Evolutionary conservation across 2,329 filamentous ascomycete genomes (phyloP).

Genomic region (Aspergillus bombycis): DNA sequence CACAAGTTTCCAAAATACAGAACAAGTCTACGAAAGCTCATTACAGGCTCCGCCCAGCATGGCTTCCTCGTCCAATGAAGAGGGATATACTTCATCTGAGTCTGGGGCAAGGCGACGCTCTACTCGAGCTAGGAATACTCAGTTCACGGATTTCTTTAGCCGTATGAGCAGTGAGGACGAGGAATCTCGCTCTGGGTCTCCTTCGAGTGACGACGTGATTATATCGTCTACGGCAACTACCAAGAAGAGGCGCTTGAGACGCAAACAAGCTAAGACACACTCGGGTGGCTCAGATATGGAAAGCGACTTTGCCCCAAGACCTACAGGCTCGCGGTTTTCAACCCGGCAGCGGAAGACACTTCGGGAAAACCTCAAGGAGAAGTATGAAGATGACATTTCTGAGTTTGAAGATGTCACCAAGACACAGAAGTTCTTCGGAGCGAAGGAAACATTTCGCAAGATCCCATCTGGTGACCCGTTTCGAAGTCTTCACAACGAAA

Average conservation of each 20-base stretch:
- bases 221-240: conserved; percentile 13
- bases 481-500: conserved; percentile 66
- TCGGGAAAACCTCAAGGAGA: conserved; percentile 50
- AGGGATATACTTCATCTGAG: conserved; percentile 14
- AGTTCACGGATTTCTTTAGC: conserved; percentile 25
- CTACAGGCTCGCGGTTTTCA: conserved; percentile 32
- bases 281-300: conserved; percentile 15
- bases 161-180: conserved; percentile 24
- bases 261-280: conserved; percentile 14
- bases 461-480: conserved; percentile 68
- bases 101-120: conserved; percentile 14
- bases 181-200: conserved; percentile 1
- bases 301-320: conserved; percentile 13
- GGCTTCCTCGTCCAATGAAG: conserved; percentile 14
- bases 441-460: conserved; percentile 74
- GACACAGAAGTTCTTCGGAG: conserved; percentile 52
- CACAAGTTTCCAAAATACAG: conserved; percentile 23
- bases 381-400: conserved; percentile 40
- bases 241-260: conserved; percentile 18
- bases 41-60: conserved; percentile 9
- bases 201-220: conserved; percentile 31
- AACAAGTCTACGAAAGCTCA: conserved; percentile 8
- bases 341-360: conserved; percentile 31
- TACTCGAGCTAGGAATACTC: conserved; percentile 15
- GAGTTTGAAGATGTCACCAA: conserved; percentile 52